Base-by-base conservation (phyloP, 2,329 filamentous ascomycete species). In the Calycina herbarum region DNA sequence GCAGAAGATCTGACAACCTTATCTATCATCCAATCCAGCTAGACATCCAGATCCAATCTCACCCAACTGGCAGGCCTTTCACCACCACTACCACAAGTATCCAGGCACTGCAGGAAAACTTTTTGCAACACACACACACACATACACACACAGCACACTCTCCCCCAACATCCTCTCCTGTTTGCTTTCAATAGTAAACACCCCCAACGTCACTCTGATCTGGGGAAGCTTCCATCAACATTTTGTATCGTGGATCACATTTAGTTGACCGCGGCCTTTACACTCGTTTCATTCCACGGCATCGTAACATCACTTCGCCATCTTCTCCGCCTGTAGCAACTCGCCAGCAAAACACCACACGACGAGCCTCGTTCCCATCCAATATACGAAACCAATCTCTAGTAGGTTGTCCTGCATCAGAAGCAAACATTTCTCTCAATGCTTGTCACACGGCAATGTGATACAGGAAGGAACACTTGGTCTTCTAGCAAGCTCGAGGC, bases 401-500 rank as follows among this genome's bases (percentile, higher is more conserved):
- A 13, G 48, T 54, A 73, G 57, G 62, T 62, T 64, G 69, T 67
- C 61, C 69, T 69, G 60, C 62, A 69, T 61, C 59, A 71, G 62
- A 68, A 61, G 51, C 57, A 66, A 70, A 70, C 64, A 68, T 56
- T 70, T 40, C 68, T 75, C 71, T 72, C 74, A 76, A 77, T 77
- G 76, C 74, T 77, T 72, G 76, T 76, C 71, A 74, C 73, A 74
- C 74, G 74, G 73, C 73, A 72, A 76, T 76, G 71, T 72, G 74
- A 77, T 69, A 73, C 72, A 71, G 74, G 73, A 74, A 73, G 75
- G 74, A 75, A 76, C 66, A 75, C 73, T 75, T 77, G 76, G 76
- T 73, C 74, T 73, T 73, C 74, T 70, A 75, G 72, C 64, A 77
- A 77, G 72, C 73, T 77, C 66, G 74, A 74, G 66, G 72, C 71